phyloP scores from a whole-genome alignment of 768 basidiomycete species.

The Leccinum subgranulosum region DNA sequence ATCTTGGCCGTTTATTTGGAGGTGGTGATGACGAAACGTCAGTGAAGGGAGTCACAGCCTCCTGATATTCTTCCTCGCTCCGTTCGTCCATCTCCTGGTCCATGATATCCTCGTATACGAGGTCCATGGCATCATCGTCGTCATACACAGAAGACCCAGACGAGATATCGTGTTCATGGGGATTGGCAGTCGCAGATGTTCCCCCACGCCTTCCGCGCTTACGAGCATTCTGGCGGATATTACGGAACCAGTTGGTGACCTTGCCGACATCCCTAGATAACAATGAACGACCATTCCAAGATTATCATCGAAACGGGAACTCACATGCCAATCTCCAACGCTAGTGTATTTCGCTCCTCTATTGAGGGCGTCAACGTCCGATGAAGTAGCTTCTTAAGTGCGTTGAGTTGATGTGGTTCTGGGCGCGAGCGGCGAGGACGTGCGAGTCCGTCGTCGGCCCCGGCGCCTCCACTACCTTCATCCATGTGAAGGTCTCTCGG shows the following conservation, averaged over 20 bases:
- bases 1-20: conserved; percentile 29
- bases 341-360: conserved; percentile 72
- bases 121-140: conserved; percentile 48
- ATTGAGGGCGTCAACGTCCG: conserved; percentile 74
- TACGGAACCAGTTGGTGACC: conserved; percentile 88
- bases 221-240: conserved; percentile 76
- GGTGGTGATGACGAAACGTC: conserved; percentile 43
- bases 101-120: conserved; percentile 41
- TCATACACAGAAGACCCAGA: conserved; percentile 50
- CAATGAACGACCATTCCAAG: conserved; percentile 9
- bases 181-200: conserved; percentile 30
- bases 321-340: conserved; percentile 75
- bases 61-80: conserved; percentile 72
- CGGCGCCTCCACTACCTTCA: conserved; percentile 23
- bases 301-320: conserved; percentile 20
- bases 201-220: conserved; percentile 59
- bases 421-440: conserved; percentile 74
- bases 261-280: conserved; percentile 68
- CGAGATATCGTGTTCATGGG: conserved; percentile 48
- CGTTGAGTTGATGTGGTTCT: conserved; percentile 74
- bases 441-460: conserved; percentile 34
- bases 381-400: conserved; percentile 64
- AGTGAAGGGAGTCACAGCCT: conserved; percentile 71
- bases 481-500: conserved; percentile 24
- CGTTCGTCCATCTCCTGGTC: conserved; percentile 48